Evolutionary conservation across 176 grass and related monocot genomes (phyloP).

Genomic region (Cymbopogon citratus): DNA sequence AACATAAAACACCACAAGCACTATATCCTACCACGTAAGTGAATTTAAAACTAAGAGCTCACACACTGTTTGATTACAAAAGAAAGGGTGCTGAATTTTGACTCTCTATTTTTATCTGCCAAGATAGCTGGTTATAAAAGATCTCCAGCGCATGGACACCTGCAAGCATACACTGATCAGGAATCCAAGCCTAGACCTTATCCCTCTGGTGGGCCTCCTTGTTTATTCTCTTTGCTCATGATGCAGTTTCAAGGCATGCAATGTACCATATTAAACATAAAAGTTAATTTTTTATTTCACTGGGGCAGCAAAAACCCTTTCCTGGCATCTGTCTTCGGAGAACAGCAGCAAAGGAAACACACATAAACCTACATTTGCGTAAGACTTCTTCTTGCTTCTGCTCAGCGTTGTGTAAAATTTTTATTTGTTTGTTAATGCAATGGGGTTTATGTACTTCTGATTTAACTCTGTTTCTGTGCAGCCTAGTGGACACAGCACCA

Average conservation of each 20-base stretch:
- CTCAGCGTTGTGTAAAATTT: neutral
- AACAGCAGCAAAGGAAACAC: slow-evolving; percentile 25
- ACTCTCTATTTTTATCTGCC: slow-evolving; percentile 23
- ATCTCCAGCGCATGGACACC: slow-evolving; percentile 20
- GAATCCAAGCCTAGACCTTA: slow-evolving; percentile 56
- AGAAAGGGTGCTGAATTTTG: neutral
- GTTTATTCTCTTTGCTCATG: slow-evolving; percentile 4
- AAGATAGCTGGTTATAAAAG: slow-evolving; percentile 48
- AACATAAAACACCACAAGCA: slow-evolving; percentile 80
- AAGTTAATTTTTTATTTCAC: neutral
- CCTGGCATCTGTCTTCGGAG: slow-evolving; percentile 85
- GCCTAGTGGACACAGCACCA: slow-evolving; percentile 37
- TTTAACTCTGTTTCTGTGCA: slow-evolving; percentile 39
- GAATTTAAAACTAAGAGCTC: slow-evolving; percentile 4
- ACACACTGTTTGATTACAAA: neutral
- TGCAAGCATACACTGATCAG: slow-evolving; percentile 38
- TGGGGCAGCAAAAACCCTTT: slow-evolving; percentile 87
- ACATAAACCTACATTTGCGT: slow-evolving; percentile 41
- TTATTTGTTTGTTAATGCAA: slow-evolving; percentile 11
- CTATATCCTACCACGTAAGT: slow-evolving; percentile 86
- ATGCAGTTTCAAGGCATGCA: neutral
- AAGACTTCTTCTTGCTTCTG: slow-evolving; percentile 5
- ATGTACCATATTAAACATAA: neutral
- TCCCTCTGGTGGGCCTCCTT: slow-evolving; percentile 49
- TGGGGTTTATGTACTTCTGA: slow-evolving; percentile 5